These are phyloP conservation scores for Ustilago crameri DNA, from an alignment of 1,284 basidiomycete genomes.

Conservation along the genomic window DNA sequence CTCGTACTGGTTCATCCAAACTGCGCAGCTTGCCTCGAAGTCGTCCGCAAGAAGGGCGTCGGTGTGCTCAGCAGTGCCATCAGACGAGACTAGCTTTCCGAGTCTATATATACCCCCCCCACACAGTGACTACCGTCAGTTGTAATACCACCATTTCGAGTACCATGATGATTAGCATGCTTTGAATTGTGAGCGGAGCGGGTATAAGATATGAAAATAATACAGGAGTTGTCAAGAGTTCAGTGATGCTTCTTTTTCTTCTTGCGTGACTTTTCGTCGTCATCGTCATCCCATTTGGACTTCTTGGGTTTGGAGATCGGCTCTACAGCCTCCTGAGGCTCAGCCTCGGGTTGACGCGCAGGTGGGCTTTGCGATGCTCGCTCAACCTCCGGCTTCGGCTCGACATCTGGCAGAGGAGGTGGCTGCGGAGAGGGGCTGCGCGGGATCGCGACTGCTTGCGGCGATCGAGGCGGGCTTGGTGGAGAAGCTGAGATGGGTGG, in stretches of 20 bases:
- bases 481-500: too few species aligned
- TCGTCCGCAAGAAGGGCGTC: slow-evolving; percentile 31
- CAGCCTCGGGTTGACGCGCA: too few species aligned
- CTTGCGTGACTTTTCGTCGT: slow-evolving; percentile 13
- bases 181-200: too few species aligned
- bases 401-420: too few species aligned
- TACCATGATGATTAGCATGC: too few species aligned
- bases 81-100: neutral
- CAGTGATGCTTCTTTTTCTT: slow-evolving; percentile 26
- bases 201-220: neutral
- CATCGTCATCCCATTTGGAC: slow-evolving; percentile 32
- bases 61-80: slow-evolving; percentile 35
- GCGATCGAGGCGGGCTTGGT: neutral
- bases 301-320: too few species aligned
- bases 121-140: neutral
- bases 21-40: slow-evolving; percentile 33
- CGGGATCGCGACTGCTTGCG: neutral
- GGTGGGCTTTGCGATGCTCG: too few species aligned
- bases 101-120: slow-evolving; percentile 15
- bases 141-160: slow-evolving; percentile 6
- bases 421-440: neutral
- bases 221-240: neutral
- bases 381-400: too few species aligned
- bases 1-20: slow-evolving; percentile 42
- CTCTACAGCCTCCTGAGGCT: too few species aligned